Evolutionary conservation across 139 green algal genomes (phyloP), one percentile per base, ranked within the genome.

Genomic region (Desmodesmus armatus): DNA sequence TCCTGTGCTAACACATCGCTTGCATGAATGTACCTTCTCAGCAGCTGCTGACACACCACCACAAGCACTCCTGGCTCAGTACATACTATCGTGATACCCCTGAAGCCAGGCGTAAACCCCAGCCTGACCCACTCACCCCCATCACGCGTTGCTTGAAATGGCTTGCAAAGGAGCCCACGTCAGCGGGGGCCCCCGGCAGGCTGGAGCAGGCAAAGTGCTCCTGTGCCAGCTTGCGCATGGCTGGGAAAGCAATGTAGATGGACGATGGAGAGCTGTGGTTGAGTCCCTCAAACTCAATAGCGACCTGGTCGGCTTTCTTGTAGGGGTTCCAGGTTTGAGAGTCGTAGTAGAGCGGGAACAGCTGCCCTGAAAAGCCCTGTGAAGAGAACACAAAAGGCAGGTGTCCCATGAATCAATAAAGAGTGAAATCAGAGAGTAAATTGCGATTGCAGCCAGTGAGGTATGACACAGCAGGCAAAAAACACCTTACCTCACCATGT

Each of bases 321-420:
- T 84, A 84, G 19, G 62, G 78, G 31, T 84, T 84, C 62, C 78
- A 75, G 43, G 78, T 69, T 31, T 19, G 23, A 19, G 78, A 62
- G 31, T 84, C 78, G n/a, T 84, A 84, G 43, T 77, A 84, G 17
- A 84, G 29, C 5, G 78, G 62, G 29, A 77, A 76, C n/a, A 84
- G 43, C 62, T 84, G 62, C 2, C 63, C 78, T 15, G 63, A 77
- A 33, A 84, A 84, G 25, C 78, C 78, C 78, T 84, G 78, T 27
- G 60, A 13, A 27, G 6, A 72, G 27, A 3, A 3, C n/a, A 17
- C n/a, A n/a, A n/a, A n/a, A 62, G 15, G 51, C 51, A 62, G 51
- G 15, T 27, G 51, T 17, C 13, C 13, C 51, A 62, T 62, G 51
- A 62, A 27, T 62, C 13, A 62, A 13, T 27, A 27, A 17, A 62